Conservation (phyloP, 2,329 filamentous ascomycete species). For the Penicillium polonicum region DNA sequence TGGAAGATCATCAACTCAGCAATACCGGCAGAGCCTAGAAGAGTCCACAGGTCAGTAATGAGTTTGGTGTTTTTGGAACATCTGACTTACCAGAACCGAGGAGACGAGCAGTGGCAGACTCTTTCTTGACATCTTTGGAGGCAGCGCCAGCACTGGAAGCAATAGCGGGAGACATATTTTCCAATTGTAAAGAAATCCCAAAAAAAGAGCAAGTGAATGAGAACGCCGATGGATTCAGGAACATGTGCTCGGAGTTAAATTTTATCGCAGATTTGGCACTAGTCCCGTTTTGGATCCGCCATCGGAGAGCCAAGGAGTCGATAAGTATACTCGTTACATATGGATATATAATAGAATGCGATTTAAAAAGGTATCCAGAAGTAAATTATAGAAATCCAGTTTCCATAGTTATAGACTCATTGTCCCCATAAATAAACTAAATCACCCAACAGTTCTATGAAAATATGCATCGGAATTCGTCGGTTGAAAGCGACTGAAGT, state of each 20-base stretch:
- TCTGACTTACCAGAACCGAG: conserved; percentile 75
- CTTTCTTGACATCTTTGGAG: conserved; percentile 69
- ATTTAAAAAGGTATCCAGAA: not conserved
- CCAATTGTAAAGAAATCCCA: not conserved
- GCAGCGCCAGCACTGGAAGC: conserved; percentile 44
- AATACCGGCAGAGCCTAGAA: conserved; percentile 81
- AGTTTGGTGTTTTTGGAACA: not conserved
- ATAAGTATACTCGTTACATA: too few relatives aligned
- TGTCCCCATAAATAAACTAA: not conserved
- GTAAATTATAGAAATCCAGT: not conserved
- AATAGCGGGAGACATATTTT: conserved; percentile 57
- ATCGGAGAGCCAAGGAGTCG: conserved; percentile 19
- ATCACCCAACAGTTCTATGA: not conserved
- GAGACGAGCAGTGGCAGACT: conserved; percentile 84
- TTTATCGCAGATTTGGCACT: conserved; percentile 25
- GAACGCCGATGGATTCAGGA: conserved; percentile 19
- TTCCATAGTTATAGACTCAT: too few relatives aligned
- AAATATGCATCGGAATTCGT: not conserved
- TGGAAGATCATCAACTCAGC: conserved; percentile 92
- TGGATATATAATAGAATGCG: too few relatives aligned
- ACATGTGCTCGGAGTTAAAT: conserved; percentile 21
- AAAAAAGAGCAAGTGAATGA: conserved; percentile 13
- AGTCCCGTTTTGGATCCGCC: conserved; percentile 25
- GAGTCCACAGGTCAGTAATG: conserved; percentile 12
- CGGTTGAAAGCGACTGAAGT: not conserved